Evolutionary conservation across 2,329 filamentous ascomycete species (phyloP).

Genomic region (Hymenotorrendiella dingleyae): DNA sequence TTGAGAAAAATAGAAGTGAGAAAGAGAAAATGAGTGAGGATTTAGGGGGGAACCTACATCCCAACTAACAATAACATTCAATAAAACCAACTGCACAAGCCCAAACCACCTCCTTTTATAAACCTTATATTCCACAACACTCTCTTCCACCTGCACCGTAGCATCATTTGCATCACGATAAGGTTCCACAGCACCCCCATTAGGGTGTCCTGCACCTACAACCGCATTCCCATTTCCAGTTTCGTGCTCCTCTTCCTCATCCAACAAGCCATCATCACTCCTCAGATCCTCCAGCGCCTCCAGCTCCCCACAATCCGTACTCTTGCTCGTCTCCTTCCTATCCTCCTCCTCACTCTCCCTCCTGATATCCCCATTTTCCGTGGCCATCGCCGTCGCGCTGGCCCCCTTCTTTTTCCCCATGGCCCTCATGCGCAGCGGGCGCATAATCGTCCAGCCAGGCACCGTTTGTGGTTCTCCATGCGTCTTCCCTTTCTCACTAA

Average conservation of each 20-base stretch:
- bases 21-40: too few relatives aligned
- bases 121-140: slow-evolving; percentile 39
- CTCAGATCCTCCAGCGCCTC: slow-evolving; percentile 23
- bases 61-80: slow-evolving; percentile 94
- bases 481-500: slow-evolving; percentile 8
- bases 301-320: slow-evolving; percentile 16
- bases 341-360: slow-evolving; percentile 8
- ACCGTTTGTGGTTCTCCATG: slow-evolving; percentile 6
- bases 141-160: slow-evolving; percentile 4
- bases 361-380: slow-evolving; percentile 2
- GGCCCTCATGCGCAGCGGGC: slow-evolving; percentile 18
- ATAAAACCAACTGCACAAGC: slow-evolving; percentile 70
- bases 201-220: slow-evolving; percentile 1
- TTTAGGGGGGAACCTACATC: slow-evolving; percentile 58
- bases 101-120: slow-evolving; percentile 92
- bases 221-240: slow-evolving; percentile 2
- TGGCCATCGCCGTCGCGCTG: not conserved
- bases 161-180: slow-evolving; percentile 1
- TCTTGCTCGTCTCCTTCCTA: slow-evolving; percentile 8
- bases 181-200: not conserved
- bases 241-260: slow-evolving; percentile 14
- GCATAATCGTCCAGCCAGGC: slow-evolving; percentile 24
- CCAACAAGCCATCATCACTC: slow-evolving; percentile 28
- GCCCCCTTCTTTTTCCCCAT: slow-evolving; percentile 10
- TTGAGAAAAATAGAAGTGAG: not conserved